Conservation (phyloP, 2,329 filamentous ascomycete genomes). For the Aspergillus sp. region DNA sequence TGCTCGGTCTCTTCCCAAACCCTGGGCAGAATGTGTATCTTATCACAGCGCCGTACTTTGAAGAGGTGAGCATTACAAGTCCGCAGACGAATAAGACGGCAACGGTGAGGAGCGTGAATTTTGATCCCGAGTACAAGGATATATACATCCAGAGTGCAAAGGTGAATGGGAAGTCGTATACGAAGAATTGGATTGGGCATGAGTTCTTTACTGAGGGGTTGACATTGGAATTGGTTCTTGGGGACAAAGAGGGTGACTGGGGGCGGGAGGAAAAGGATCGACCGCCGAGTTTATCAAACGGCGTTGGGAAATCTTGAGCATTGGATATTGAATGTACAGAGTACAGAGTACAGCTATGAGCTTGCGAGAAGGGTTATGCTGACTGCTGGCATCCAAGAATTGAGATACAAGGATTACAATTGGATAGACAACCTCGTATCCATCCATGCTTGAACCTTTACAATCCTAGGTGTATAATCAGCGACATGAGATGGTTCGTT, state of each 20-base stretch:
- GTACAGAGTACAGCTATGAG: no score
- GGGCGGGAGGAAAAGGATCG: constrained; percentile 60
- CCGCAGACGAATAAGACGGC: constrained; percentile 61
- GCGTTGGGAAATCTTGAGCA: no score
- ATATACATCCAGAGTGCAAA: constrained; percentile 67
- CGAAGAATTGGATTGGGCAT: constrained; percentile 66
- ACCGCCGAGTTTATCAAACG: constrained; percentile 53
- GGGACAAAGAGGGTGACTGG: constrained; percentile 63
- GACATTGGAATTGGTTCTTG: constrained; percentile 63
- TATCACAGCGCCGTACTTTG: constrained; percentile 66
- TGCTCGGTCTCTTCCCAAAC: constrained; percentile 70
- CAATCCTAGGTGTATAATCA: no score
- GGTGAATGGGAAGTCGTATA: constrained; percentile 60
- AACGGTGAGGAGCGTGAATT: constrained; percentile 58
- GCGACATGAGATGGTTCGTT: no score
- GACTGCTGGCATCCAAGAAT: no score
- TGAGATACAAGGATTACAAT: no score
- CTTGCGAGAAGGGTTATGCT: no score
- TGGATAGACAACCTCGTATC: no score
- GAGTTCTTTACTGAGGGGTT: constrained; percentile 66
- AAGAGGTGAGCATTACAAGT: constrained; percentile 57
- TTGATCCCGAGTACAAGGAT: constrained; percentile 55
- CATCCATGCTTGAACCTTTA: no score
- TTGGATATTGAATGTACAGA: no score
- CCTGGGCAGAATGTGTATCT: constrained; percentile 68